A percentile compares a stretch with the other conserved stretches of the same genome.
Evolutionary conservation across 306 rosid genomes (phyloP).

Genomic region (Vigna radiata): DNA sequence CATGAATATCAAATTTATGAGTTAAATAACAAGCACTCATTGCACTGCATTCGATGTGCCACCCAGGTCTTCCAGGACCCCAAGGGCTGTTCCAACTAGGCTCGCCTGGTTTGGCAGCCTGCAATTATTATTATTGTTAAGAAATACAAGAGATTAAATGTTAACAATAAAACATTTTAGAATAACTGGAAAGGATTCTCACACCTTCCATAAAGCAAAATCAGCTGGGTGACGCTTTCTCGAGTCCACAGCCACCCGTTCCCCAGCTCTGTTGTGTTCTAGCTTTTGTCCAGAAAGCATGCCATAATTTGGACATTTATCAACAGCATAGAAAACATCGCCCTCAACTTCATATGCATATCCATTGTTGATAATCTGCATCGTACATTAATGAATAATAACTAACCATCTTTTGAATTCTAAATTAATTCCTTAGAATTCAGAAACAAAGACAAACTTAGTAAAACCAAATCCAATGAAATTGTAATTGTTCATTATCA

Average conservation of each 20-base stretch:
- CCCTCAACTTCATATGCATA: constrained; percentile 82
- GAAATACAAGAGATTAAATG: constrained; percentile 28
- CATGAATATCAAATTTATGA: constrained; percentile 89
- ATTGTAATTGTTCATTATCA: constrained; percentile 20
- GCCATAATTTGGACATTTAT: constrained; percentile 80
- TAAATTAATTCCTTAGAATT: constrained; percentile 38
- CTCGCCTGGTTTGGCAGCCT: constrained; percentile 95
- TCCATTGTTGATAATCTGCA: constrained; percentile 84
- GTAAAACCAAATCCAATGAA: constrained; percentile 20
- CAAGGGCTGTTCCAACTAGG: constrained; percentile 99
- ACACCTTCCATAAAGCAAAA: constrained; percentile 97
- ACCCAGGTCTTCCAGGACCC: constrained; percentile 98
- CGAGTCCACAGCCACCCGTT: constrained; percentile 86
- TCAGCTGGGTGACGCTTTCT: constrained; percentile 90
- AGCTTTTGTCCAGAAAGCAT: constrained; percentile 81
- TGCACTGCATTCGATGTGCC: constrained; percentile 99
- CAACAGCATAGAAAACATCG: constrained; percentile 92
- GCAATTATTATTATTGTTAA: constrained; percentile 38
- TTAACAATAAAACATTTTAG: constrained; percentile 6
- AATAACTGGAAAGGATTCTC: constrained; percentile 37
- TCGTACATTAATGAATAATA: constrained; percentile 29
- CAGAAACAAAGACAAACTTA: constrained; percentile 15
- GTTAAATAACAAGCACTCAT: constrained; percentile 92
- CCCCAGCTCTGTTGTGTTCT: constrained; percentile 90
- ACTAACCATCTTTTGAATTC: constrained; percentile 33